A percentile compares a stretch with the other conserved stretches of the same genome.
phyloP scores from a whole-genome alignment of 1,139 yeast genomes.

The Yamadazyma conglobata region DNA sequence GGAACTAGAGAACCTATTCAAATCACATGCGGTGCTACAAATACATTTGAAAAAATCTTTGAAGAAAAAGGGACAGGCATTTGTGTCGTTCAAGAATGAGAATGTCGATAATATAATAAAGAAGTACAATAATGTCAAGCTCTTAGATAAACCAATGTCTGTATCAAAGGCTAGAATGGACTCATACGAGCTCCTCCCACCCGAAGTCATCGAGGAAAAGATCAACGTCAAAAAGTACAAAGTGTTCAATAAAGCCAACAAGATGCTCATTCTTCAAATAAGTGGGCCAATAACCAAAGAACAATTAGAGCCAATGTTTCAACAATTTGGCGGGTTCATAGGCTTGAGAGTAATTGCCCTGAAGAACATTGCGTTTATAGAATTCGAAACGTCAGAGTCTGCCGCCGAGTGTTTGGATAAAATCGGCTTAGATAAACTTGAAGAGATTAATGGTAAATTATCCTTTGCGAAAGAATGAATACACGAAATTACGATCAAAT shows the following conservation, averaged over 20 bases:
- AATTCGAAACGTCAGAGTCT: constrained; percentile 52
- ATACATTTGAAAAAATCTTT: constrained; percentile 61
- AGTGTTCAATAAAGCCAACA: constrained; percentile 48
- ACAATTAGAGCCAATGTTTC: constrained; percentile 42
- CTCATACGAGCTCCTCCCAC: constrained; percentile 12
- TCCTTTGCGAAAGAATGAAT: constrained; percentile 9
- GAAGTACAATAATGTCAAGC: constrained; percentile 23
- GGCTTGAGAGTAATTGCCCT: constrained; percentile 66
- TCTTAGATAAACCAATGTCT: constrained; percentile 12
- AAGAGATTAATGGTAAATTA: constrained; percentile 6
- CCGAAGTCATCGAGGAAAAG: constrained; percentile 6
- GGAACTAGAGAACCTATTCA: constrained; percentile 40
- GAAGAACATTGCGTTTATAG: constrained; percentile 75
- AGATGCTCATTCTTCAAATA: constrained; percentile 67
- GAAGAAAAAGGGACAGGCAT: constrained; percentile 81
- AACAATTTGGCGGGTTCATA: constrained; percentile 52
- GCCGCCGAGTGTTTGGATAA: constrained; percentile 23
- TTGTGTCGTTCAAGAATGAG: constrained; percentile 54
- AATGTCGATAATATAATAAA: constrained; percentile 48
- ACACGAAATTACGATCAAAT: not conserved
- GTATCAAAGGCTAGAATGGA: constrained; percentile 11
- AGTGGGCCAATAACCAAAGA: constrained; percentile 8
- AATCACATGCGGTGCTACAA: constrained; percentile 46
- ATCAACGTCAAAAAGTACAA: constrained; percentile 20
- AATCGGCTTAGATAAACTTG: constrained; percentile 4